These are phyloP conservation scores for Trichoderma endophyticum DNA, from an alignment of 2,329 filamentous ascomycete genomes.

Conservation along the genomic window DNA sequence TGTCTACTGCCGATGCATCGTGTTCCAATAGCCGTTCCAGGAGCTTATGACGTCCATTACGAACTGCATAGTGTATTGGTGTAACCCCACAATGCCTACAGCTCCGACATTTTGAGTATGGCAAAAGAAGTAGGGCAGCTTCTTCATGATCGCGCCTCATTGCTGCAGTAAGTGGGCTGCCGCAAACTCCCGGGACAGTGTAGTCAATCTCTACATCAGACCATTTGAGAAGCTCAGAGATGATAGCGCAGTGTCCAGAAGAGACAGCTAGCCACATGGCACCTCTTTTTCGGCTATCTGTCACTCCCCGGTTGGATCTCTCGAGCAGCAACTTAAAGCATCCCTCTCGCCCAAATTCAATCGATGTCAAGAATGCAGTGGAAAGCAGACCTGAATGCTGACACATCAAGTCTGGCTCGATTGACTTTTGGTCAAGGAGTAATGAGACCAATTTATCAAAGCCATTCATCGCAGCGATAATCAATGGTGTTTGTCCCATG, in stretches of 20 bases:
- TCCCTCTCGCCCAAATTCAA: not conserved
- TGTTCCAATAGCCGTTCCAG: not conserved
- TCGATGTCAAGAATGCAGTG: not conserved
- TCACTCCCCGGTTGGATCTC: not conserved
- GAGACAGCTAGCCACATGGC: not conserved
- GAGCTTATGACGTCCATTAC: not conserved
- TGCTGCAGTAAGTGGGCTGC: not conserved
- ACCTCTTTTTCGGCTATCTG: not conserved
- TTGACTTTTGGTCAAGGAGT: not conserved
- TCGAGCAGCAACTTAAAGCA: rapidly evolving
- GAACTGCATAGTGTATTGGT: not conserved
- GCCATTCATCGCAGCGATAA: not conserved
- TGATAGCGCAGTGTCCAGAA: not conserved
- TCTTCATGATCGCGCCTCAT: rapidly evolving
- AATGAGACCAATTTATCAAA: not conserved
- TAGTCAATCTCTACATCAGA: not conserved
- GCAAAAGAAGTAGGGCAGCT: not conserved
- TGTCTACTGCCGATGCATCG: not conserved
- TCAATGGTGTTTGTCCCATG: not conserved
- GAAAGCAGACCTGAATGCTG: not conserved
- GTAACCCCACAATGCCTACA: not conserved
- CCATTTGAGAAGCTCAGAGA: not conserved
- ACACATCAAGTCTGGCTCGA: not conserved
- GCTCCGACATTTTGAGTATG: not conserved
- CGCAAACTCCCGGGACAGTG: not conserved